Conservation (phyloP, 2,329 filamentous ascomycete species). For the Didymella glomerata region DNA sequence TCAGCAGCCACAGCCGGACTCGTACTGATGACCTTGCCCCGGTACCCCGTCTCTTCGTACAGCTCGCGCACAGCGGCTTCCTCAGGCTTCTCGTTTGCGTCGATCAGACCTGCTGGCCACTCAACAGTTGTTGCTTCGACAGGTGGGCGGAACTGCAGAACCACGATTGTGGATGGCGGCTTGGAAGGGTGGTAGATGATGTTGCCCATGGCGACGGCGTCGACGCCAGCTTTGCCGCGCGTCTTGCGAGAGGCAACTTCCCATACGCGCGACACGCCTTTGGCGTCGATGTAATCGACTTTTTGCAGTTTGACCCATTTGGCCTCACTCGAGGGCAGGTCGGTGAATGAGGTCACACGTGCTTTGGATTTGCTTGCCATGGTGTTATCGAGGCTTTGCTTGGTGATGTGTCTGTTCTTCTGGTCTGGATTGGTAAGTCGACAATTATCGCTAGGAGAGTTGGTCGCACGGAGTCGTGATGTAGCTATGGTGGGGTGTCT, state of each 20-base stretch:
- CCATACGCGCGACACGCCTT: conserved; percentile 67
- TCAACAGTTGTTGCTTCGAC: conserved; percentile 66
- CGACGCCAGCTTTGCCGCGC: conserved; percentile 60
- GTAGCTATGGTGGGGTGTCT: conserved; percentile 18
- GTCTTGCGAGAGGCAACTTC: conserved; percentile 75
- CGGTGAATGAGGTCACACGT: conserved; percentile 31
- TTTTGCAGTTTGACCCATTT: conserved; percentile 49
- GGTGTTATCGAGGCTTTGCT: not conserved
- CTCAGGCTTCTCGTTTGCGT: conserved; percentile 64
- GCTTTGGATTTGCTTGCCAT: conserved; percentile 26
- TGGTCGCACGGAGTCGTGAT: conserved; percentile 6
- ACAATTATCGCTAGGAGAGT: not conserved
- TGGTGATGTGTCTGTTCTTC: not conserved
- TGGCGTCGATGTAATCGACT: conserved; percentile 66
- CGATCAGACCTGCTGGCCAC: conserved; percentile 59
- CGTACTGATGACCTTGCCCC: conserved; percentile 52
- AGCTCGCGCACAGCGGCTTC: conserved; percentile 66
- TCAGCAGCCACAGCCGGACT: conserved; percentile 36
- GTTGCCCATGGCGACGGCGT: conserved; percentile 76
- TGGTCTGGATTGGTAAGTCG: not conserved
- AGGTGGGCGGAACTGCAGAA: conserved; percentile 66
- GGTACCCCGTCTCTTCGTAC: conserved; percentile 69
- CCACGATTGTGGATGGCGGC: conserved; percentile 44
- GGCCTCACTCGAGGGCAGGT: conserved; percentile 35
- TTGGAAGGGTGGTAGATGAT: conserved; percentile 59